phyloP scores from a whole-genome alignment of 176 grass and related monocot genomes.

The Oryza meridionalis region DNA sequence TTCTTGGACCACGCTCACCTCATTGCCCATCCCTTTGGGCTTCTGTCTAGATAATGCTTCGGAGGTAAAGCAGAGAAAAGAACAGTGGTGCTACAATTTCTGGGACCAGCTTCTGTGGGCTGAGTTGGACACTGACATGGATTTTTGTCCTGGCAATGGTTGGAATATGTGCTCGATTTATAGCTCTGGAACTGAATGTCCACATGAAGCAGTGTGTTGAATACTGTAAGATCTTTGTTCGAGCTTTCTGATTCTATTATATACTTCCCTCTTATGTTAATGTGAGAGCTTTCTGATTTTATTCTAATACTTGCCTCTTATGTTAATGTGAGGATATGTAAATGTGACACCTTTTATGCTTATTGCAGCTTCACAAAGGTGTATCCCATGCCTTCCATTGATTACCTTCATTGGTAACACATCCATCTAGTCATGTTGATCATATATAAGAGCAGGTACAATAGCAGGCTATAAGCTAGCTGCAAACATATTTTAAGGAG shows the following conservation, averaged over 20 bases:
- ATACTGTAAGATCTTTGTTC: not conserved
- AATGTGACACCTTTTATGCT: not conserved
- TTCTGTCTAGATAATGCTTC: conserved; percentile 33
- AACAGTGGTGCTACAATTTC: conserved; percentile 22
- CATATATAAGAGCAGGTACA: no score
- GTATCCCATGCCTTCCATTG: not conserved
- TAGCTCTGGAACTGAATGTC: not conserved
- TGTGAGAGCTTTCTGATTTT: no score
- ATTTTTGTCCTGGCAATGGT: conserved; percentile 26
- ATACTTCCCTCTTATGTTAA: not conserved
- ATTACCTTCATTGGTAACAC: not conserved
- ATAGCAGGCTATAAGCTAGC: no score
- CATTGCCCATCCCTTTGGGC: conserved; percentile 34
- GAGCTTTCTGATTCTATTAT: no score
- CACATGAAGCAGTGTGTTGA: not conserved
- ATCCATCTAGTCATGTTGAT: conserved; percentile 10
- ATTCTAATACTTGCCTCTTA: not conserved
- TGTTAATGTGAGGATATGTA: not conserved
- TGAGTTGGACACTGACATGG: conserved; percentile 37
- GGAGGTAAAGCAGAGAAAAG: not conserved
- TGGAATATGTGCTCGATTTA: not conserved
- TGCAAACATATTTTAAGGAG: no score
- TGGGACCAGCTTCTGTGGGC: conserved; percentile 12
- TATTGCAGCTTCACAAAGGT: not conserved
- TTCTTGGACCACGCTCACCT: conserved; percentile 33